Evolutionary conservation across 2,329 filamentous ascomycete species (phyloP).

Genomic region (Trichoderma cornu-damae): DNA sequence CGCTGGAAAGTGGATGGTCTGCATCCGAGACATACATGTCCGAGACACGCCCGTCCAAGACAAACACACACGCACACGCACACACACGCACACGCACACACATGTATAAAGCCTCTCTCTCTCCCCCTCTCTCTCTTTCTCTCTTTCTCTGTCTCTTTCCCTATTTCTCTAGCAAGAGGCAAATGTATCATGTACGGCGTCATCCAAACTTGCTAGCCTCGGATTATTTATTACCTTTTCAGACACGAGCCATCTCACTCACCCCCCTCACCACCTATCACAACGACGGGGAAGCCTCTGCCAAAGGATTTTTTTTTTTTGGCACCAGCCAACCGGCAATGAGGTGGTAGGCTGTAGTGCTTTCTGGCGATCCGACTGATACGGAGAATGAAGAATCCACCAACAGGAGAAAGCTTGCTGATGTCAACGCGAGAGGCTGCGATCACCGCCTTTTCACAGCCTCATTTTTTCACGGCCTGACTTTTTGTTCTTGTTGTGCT

Average conservation of each 20-base stretch:
- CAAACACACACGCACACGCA: too few relatives aligned
- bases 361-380: not conserved
- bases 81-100: too few relatives aligned
- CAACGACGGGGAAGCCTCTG: not conserved
- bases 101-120: not conserved
- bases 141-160: not conserved
- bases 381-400: not conserved
- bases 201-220: not conserved
- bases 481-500: not conserved
- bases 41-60: too few relatives aligned
- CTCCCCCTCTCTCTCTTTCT: too few relatives aligned
- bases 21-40: not conserved
- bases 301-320: not conserved
- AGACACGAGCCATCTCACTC: not conserved
- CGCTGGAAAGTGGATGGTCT: not conserved
- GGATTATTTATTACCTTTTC: constrained; percentile 12
- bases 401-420: not conserved
- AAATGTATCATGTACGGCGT: not conserved
- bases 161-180: not conserved
- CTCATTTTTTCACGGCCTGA: not conserved
- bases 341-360: not conserved
- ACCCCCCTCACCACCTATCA: constrained; percentile 1
- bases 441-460: not conserved
- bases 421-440: not conserved
- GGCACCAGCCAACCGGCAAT: not conserved